Conservation (phyloP, 495 filamentous ascomycete genomes). For the Trichoderma virens region DNA sequence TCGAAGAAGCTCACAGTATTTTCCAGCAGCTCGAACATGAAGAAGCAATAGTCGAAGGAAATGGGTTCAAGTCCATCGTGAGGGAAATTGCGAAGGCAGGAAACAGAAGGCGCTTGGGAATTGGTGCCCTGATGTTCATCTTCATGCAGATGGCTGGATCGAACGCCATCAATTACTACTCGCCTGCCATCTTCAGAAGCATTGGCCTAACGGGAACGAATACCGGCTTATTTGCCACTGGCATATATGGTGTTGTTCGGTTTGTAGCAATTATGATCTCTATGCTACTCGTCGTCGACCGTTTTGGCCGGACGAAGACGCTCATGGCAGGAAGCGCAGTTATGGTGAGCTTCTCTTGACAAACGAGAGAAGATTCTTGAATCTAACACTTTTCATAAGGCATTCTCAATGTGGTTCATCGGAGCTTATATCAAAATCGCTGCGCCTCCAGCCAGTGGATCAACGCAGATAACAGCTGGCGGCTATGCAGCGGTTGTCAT, state of each 20-base stretch:
- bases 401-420: constrained; percentile 50
- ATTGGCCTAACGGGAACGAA: constrained; percentile 39
- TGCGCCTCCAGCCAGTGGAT: constrained; percentile 19
- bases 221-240: constrained; percentile 39
- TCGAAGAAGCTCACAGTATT: constrained; percentile 60
- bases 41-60: constrained; percentile 52
- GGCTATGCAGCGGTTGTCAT: constrained; percentile 9
- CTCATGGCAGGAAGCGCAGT: not conserved
- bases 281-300: constrained; percentile 54
- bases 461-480: constrained; percentile 21
- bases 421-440: constrained; percentile 41
- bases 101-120: not conserved
- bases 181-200: constrained; percentile 42
- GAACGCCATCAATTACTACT: constrained; percentile 47
- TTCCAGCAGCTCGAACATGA: constrained; percentile 62
- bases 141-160: constrained; percentile 11
- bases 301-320: constrained; percentile 42
- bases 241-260: constrained; percentile 46
- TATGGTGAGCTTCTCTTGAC: too few species aligned
- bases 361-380: too few species aligned
- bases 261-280: constrained; percentile 30
- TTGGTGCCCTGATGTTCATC: not conserved
- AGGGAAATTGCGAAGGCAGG: constrained; percentile 52
- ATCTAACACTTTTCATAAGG: too few species aligned
- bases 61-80: constrained; percentile 55